Percentiles rank a stretch among this genome's conserved stretches.
These are phyloP conservation scores for Saccharomycopsis sp. DNA, from an alignment of 805 yeast species.

Conservation along the genomic window DNA sequence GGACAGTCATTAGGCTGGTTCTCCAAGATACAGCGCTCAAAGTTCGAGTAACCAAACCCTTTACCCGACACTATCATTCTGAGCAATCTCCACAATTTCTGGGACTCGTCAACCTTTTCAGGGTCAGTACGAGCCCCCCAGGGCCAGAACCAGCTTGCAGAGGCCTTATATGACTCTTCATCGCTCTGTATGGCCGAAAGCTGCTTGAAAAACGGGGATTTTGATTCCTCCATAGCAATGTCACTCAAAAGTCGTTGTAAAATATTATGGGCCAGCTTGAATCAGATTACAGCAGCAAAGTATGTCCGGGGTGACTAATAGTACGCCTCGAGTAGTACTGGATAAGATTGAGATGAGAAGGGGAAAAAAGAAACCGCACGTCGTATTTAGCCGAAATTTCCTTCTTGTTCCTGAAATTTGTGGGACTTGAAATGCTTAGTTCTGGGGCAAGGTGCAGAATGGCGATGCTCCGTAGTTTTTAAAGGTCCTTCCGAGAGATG, in stretches of 20 bases:
- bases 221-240: not conserved
- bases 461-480: too few species aligned
- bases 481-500: too few species aligned
- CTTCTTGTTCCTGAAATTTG: too few species aligned
- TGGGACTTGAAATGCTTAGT: too few species aligned
- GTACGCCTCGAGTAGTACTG: too few species aligned
- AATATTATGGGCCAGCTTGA: too few species aligned
- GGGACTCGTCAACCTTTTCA: slow-evolving; percentile 2
- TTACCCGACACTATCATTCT: slow-evolving; percentile 1
- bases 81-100: slow-evolving; percentile 1
- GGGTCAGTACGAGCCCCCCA: too few species aligned
- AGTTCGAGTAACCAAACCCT: slow-evolving; percentile 21
- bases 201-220: slow-evolving; percentile 4
- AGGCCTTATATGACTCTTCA: slow-evolving; percentile 18
- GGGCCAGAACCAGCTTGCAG: not conserved
- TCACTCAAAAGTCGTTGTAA: not conserved
- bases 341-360: too few species aligned
- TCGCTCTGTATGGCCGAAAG: slow-evolving; percentile 9
- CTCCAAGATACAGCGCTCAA: slow-evolving; percentile 37
- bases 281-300: too few species aligned
- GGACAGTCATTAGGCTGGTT: slow-evolving; percentile 52
- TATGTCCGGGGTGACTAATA: not conserved
- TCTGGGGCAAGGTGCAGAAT: too few species aligned
- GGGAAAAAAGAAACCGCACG: too few species aligned
- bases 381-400: too few species aligned